Conservation (phyloP, 2,329 filamentous ascomycete species). For the Cercospora zeina region DNA sequence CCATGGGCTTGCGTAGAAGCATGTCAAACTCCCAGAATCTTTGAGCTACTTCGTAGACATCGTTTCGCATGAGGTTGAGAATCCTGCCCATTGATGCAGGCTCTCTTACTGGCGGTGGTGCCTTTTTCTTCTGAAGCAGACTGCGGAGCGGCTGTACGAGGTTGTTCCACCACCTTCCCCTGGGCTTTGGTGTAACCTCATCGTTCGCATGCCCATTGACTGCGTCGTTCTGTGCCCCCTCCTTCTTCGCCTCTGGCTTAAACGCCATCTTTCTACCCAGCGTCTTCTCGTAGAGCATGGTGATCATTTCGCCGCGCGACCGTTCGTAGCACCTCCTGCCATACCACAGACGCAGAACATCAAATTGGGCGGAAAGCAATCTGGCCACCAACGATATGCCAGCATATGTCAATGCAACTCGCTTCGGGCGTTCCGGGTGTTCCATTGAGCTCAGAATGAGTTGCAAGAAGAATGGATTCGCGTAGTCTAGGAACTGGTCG, state of each 20-base stretch:
- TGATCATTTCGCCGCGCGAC: conserved; percentile 80
- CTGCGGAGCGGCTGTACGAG: conserved; percentile 15
- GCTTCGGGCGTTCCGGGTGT: conserved; percentile 51
- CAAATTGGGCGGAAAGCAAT: conserved; percentile 63
- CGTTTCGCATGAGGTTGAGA: conserved; percentile 77
- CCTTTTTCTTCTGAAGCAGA: conserved; percentile 33
- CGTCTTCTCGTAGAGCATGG: conserved; percentile 79
- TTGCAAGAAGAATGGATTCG: conserved; percentile 69
- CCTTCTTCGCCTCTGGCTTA: conserved; percentile 26
- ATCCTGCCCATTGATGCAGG: conserved; percentile 87
- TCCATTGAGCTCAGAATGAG: conserved; percentile 68
- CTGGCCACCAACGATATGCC: conserved; percentile 61
- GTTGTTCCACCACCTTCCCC: neutral
- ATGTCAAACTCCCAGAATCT: conserved; percentile 80
- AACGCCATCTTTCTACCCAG: conserved; percentile 62
- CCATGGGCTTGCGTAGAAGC: conserved; percentile 74
- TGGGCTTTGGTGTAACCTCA: conserved; percentile 7
- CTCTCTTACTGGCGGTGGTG: conserved; percentile 46
- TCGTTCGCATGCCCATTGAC: conserved; percentile 27
- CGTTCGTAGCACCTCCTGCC: conserved; percentile 81
- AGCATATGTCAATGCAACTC: conserved; percentile 66
- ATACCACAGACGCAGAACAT: conserved; percentile 75
- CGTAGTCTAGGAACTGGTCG: conserved; percentile 57
- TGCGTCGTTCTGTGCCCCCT: conserved; percentile 24
- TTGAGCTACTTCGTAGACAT: conserved; percentile 80